Evolutionary conservation across 208 protist genomes (phyloP).

Genomic region (Leishmania turanica): DNA sequence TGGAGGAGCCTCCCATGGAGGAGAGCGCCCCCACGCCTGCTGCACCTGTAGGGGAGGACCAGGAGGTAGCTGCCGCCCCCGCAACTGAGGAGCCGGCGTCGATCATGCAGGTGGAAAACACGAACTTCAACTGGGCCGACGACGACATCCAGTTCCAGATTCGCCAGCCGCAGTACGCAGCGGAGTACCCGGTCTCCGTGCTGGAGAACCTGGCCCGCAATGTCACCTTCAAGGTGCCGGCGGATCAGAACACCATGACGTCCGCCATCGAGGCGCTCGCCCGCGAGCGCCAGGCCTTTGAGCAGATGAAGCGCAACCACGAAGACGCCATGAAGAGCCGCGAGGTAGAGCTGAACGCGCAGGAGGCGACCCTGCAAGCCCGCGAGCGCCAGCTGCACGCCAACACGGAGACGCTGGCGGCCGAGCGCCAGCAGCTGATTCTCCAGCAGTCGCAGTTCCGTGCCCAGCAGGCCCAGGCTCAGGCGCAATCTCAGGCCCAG

Average conservation of each 20-base stretch:
- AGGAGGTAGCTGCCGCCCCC: conserved; percentile 18
- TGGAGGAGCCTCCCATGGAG: conserved; percentile 2
- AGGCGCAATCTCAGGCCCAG: conserved; percentile 20
- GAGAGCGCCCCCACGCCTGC: conserved; percentile 4
- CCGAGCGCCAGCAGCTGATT: conserved; percentile 40
- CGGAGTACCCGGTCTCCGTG: conserved; percentile 72
- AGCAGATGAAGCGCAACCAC: conserved; percentile 40
- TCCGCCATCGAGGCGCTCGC: conserved; percentile 44
- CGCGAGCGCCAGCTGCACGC: conserved; percentile 45
- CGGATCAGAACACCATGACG: conserved; percentile 37
- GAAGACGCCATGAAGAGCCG: conserved; percentile 55
- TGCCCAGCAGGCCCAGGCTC: conserved; percentile 27
- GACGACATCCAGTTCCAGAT: conserved; percentile 81
- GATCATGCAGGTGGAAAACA: conserved; percentile 30
- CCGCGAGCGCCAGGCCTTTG: conserved; percentile 48
- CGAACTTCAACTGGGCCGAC: conserved; percentile 82
- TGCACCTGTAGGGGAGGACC: conserved; percentile 9
- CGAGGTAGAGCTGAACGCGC: conserved; percentile 51
- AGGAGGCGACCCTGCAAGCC: conserved; percentile 35
- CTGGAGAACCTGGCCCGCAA: conserved; percentile 55
- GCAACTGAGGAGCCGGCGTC: conserved; percentile 15
- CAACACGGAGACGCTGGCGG: conserved; percentile 37
- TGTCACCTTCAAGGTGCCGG: conserved; percentile 62
- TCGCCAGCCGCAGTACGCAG: conserved; percentile 52
- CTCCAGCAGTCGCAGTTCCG: conserved; percentile 49